Base-by-base conservation (phyloP, 1,139 yeast genomes). In the Sugiyamaella japonica region DNA sequence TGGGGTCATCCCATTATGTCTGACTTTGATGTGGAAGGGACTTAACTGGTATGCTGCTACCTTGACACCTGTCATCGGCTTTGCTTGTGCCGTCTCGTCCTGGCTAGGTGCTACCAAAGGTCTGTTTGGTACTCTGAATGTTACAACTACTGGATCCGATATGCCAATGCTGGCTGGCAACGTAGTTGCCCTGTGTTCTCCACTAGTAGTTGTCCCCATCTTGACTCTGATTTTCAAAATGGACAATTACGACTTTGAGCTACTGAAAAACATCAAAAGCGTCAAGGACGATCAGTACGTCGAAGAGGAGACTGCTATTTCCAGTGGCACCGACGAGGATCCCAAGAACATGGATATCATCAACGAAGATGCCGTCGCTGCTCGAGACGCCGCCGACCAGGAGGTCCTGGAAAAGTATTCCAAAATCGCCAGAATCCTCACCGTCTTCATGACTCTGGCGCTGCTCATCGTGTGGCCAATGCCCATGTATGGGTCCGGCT, bases 131-230 rank as follows among this genome's bases (percentile, higher is more conserved):
- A 70, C 71, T 49, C 68, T 80, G 53, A 81, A 80, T 32, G 83
- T 87, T 49, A 80, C 73, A 41, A 84, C 84, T 48, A 81, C 95
- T 20, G 89, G 89, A 59, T 79, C 79, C 60, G 93, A 88, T 68
- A 79, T 86, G 67, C 85, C 96, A 31, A 88, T 88, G 95, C 77
- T 89, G 59, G 84, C 87, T 2, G 97, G 97, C 56, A 89, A 89
- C 66, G 82, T 88, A 46, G 89, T 88, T 52, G 93, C 97, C 0
- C 74, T 90, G 58, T 76, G 84, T 53, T 79, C 90, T 1, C 96
- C 97, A n/a, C 65, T 80, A 34, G 70, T 90, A 16, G 76, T 85
- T 56, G 76, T 84, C 53, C 91, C 95, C 12, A 63, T 86, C 5
- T 73, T 90, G 53, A 86, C 95, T 0, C 74, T 77, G 46, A 71